A percentile compares a stretch with the other conserved stretches of the same genome.
These are phyloP conservation scores for Trichophyton rubrum DNA, from an alignment of 2,329 filamentous ascomycete genomes.

Conservation along the genomic window DNA sequence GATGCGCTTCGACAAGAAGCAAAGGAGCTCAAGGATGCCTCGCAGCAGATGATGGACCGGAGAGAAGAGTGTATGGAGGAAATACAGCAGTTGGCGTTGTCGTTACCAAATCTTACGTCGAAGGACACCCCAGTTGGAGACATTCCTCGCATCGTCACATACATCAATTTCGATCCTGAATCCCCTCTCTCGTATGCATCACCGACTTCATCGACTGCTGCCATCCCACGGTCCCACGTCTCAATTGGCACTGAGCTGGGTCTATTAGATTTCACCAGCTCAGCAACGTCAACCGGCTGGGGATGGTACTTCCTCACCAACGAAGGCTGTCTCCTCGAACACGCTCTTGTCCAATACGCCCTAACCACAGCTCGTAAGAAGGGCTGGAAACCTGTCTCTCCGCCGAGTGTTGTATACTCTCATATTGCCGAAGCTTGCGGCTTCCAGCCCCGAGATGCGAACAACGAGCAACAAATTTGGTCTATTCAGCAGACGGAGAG, in stretches of 20 bases:
- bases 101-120: conserved; percentile 78
- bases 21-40: conserved; percentile 27
- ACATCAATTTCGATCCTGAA: conserved; percentile 61
- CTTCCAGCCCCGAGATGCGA: conserved; percentile 82
- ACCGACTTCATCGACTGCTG: conserved; percentile 9
- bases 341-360: conserved; percentile 80
- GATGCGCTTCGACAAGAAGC: conserved; percentile 26
- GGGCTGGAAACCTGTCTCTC: conserved; percentile 70
- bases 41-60: conserved; percentile 21
- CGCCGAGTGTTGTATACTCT: conserved; percentile 81
- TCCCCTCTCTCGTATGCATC: conserved; percentile 24
- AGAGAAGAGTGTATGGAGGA: conserved; percentile 37
- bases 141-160: conserved; percentile 53
- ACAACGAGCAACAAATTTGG: conserved; percentile 90
- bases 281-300: conserved; percentile 78
- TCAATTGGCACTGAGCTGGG: conserved; percentile 76
- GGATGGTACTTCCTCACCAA: conserved; percentile 96
- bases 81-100: conserved; percentile 61
- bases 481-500: conserved; percentile 53
- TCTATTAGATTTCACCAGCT: conserved; percentile 77
- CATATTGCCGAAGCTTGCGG: conserved; percentile 86
- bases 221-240: conserved; percentile 55
- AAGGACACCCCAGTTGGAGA: conserved; percentile 58
- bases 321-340: conserved; percentile 85
- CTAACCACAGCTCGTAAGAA: conserved; percentile 57